These are phyloP conservation scores for Capsicum baccatum DNA, from an alignment of 257 asterid species.

Conservation along the genomic window DNA sequence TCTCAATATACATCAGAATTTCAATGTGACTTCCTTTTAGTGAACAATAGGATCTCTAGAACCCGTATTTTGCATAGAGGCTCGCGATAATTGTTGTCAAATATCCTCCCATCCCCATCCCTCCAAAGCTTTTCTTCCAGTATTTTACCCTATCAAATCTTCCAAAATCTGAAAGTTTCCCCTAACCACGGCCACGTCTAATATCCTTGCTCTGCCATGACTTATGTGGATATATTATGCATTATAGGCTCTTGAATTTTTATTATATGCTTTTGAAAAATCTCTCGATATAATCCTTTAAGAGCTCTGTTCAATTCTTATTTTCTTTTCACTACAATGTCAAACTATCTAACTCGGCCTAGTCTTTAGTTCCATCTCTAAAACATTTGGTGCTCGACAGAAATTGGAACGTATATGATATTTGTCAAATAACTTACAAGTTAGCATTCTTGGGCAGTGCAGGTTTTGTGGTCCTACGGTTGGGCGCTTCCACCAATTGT, in stretches of 20 bases:
- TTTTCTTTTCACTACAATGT: background rate
- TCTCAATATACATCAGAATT: background rate
- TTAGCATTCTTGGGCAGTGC: too few species aligned
- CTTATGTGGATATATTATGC: background rate
- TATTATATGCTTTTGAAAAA: background rate
- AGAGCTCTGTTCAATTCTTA: background rate
- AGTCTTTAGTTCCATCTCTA: background rate
- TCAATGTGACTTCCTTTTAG: background rate
- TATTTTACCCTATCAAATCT: background rate
- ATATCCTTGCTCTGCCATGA: background rate
- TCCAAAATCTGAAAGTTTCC: background rate
- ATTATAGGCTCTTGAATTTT: background rate
- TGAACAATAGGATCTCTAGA: background rate
- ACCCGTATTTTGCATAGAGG: background rate
- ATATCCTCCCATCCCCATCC: background rate
- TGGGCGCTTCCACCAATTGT: too few species aligned
- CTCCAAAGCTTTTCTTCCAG: background rate
- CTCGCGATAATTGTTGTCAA: background rate
- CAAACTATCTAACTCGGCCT: background rate
- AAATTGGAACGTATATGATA: background rate
- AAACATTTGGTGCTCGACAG: background rate
- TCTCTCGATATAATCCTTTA: background rate
- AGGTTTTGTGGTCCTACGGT: too few species aligned
- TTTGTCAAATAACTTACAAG: too few species aligned
- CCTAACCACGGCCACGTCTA: background rate